Evolutionary conservation across 768 basidiomycete species (phyloP), one percentile per base, ranked within the genome.

Genomic region (Trametopsis cervina): DNA sequence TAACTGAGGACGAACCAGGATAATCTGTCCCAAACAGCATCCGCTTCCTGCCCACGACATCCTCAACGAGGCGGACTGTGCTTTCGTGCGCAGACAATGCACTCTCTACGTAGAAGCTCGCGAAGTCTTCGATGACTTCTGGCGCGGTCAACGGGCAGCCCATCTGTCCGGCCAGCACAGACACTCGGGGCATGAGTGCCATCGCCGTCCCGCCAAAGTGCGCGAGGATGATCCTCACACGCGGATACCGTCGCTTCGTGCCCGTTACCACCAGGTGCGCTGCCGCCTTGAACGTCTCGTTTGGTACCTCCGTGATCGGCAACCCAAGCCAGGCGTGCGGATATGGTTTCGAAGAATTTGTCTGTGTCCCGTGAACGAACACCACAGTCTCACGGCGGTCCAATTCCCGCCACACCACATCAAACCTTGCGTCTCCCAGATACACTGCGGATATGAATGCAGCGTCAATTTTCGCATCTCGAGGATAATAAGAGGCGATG

Each of bases 271-370:
- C 84, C 41, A 89, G 74, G 58, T 86, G 83, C 2, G 85, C 79
- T 26, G 85, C 85, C 1, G 84, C 87, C 66, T 87, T 88, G 71
- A 79, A 87, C 0, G 86, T 89, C 63, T 89, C 86, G 59, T 86
- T 82, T 5, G 85, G 86, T 0, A 81, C 85, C 71, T 87, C 85
- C 12, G 73, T 73, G 44, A 86, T 71, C 12, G 86, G 86, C 33
- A 88, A 58, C 18, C 86, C 85, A 11, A 88, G 72, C 46, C 69
- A 74, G 5, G 73, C 66, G 52, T 86, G 77, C 2, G 85, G 84
- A 48, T 71, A 73, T 11, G 83, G 82, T 4, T 74, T 78, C 2
- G 81, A 77, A 9, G 82, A 79, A 4, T 80, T 75, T 4, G 73
- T 74, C 59, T 85, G 83, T 24, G 78, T 72, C 25, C 86, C 85